A percentile compares a stretch with the other conserved stretches of the same genome.
These are phyloP conservation scores for Lichina pygmaea DNA, from an alignment of 495 filamentous ascomycete genomes.

Conservation along the genomic window DNA sequence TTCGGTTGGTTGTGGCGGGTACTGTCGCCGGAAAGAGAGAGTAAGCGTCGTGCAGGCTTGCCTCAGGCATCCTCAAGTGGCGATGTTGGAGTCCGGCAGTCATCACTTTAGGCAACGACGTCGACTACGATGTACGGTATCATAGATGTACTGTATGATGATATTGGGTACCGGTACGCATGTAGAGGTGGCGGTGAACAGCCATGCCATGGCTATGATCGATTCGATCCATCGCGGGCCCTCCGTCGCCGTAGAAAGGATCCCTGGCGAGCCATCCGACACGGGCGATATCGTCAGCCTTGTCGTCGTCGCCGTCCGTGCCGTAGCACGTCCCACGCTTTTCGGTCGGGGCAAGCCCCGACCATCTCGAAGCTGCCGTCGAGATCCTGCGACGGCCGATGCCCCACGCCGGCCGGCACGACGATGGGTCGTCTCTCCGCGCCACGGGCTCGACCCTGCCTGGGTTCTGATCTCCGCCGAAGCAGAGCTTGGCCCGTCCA, in stretches of 20 bases:
- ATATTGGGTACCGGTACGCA: too few species aligned
- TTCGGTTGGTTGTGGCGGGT: too few species aligned
- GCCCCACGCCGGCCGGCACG: conserved; percentile 36
- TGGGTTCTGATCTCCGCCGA: conserved; percentile 37
- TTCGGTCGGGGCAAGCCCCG: conserved; percentile 28
- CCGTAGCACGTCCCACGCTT: conserved; percentile 44
- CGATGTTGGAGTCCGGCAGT: too few species aligned
- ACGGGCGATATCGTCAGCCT: conserved; percentile 17
- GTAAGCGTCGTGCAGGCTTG: too few species aligned
- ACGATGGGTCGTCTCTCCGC: conserved; percentile 33
- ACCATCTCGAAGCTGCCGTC: conserved; percentile 34
- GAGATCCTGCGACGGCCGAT: conserved; percentile 31
- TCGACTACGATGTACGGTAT: too few species aligned
- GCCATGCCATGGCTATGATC: too few species aligned
- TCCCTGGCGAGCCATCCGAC: conserved; percentile 29
- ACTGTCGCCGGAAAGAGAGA: too few species aligned
- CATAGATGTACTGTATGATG: too few species aligned
- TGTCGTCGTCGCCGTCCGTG: conserved; percentile 20
- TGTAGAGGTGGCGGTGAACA: too few species aligned
- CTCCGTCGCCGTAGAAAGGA: conserved; percentile 30
- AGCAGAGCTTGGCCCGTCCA: conserved; percentile 33
- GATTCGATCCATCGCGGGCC: conserved; percentile 11
- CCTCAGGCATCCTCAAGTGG: too few species aligned
- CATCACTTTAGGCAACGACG: too few species aligned
- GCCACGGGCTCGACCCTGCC: conserved; percentile 25